Conservation (phyloP, 176 grass and related monocot genomes). For the Musa beccarii region DNA sequence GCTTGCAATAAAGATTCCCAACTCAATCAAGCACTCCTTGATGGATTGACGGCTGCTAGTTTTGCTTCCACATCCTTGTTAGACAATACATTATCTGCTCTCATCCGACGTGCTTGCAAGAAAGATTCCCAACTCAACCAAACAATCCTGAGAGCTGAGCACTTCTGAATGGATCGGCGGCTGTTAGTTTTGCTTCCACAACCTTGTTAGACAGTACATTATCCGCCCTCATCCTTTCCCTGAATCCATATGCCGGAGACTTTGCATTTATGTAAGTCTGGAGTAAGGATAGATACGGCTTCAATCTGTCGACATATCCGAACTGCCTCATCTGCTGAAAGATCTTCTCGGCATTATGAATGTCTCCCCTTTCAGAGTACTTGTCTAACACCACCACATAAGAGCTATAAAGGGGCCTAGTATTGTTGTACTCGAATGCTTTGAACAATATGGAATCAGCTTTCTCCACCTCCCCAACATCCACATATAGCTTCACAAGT, state of each 20-base stretch:
- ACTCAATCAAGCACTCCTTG: constrained; percentile 30
- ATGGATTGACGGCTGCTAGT: constrained; percentile 20
- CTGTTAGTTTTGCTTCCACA: constrained; percentile 14
- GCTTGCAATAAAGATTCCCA: background rate
- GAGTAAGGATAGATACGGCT: constrained; percentile 48
- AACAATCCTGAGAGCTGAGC: constrained; percentile 13
- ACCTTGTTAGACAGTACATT: constrained; percentile 22
- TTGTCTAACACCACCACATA: constrained; percentile 40
- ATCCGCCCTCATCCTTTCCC: constrained; percentile 56
- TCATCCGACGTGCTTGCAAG: constrained; percentile 28
- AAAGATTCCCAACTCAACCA: constrained; percentile 9
- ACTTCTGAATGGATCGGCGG: constrained; percentile 26
- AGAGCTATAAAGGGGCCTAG: constrained; percentile 35
- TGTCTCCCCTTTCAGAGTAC: constrained; percentile 53
- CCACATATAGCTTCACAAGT: constrained; percentile 57
- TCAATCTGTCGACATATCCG: constrained; percentile 24
- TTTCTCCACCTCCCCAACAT: constrained; percentile 54
- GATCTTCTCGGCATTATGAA: constrained; percentile 67
- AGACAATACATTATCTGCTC: constrained; percentile 33
- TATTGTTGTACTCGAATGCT: constrained; percentile 32
- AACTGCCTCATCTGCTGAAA: constrained; percentile 38
- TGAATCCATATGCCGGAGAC: constrained; percentile 48
- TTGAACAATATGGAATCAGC: constrained; percentile 50
- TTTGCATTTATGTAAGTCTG: constrained; percentile 53
- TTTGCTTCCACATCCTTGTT: constrained; percentile 8